Base-by-base conservation (phyloP, 371 early-diverging fungal genomes). In the Mucor racemosus region DNA sequence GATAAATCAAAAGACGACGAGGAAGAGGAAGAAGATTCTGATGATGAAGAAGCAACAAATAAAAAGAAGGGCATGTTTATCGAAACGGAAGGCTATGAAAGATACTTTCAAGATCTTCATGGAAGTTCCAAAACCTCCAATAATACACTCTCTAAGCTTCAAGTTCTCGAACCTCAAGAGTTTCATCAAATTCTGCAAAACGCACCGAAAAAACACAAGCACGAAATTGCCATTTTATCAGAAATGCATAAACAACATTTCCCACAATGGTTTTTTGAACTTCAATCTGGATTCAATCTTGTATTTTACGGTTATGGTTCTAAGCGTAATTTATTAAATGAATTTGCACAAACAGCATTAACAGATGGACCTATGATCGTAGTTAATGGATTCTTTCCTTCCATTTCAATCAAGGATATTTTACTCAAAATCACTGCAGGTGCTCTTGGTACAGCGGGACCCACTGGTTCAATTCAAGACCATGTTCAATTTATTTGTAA, bases 241-340 rank as follows among this genome's bases (percentile, higher is more conserved):
- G 64, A 69, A 13, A 69, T 89, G 42, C 90, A 94, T 60, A 80
- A 85, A 42, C 77, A 77, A 15, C 83, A 88, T 60, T 96, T 94
- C 60, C 75, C 83, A 1, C 94, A 96, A 66, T 96, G 96, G 97
- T 80, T 71, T 58, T 93, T 94, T 77, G 94, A 95, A 71, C 82
- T 95, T 26, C 68, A 80, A 3, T 75, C 84, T 14, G 85, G 85
- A 14, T 97, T 93, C 79, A 95, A 93, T 66, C 80, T 96, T 4
- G 69, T 94, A 4, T 91, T 96, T 61, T 95, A 94, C 64, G 97
- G 97, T 0, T 94, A 88, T 63, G 97, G 97, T 0, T 97, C 97
- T 15, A 98, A 98, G 72, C 88, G 90, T 21, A 74, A 75, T 0
- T 66, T 98, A 19, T 65, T 97, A 40, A 88, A 86, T 63, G 68